Evolutionary conservation across 306 rosid species (phyloP), one percentile per base, ranked within the genome.

Genomic region (Fragaria nilgerrensis): DNA sequence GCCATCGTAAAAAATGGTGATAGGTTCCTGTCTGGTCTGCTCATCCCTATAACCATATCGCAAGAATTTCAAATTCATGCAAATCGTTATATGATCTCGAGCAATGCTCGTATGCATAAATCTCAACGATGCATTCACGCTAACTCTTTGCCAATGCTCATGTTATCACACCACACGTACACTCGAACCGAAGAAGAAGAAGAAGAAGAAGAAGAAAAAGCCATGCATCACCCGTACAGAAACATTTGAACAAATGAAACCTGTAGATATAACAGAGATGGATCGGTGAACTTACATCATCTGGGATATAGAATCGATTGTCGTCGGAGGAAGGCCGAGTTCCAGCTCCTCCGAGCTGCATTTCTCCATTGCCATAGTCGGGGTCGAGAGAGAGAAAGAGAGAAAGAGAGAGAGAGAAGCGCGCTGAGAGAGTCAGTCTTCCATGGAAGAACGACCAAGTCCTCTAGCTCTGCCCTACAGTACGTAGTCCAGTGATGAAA

Each of bases 1-100:
- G 36, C 77, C 87, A 34, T 73, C 78, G 41, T 59, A 73, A 73
- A 74, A 77, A 43, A 80, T 34, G 19, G 64, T 59, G 52, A 73
- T 66, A 4, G 80, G 72, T 13, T 77, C 68, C 10, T 48, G 75
- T 11, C 37, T 70, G 19, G 48, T 55, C 45, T 62, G 45, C 7
- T 65, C n/a, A 39, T 22, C 75, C 68, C 77, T 84, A 43, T 27
- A 41, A 37, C 17, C 19, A 78, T 49, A 52, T 58, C 41, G 0
- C 7, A 37, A 37, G 41, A 37, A 37, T 32, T 32, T 27, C 41
- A 4, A 45, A n/a, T 70, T 16, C 59, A 47, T 23, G 37, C 16
- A 62, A 59, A 61, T 11, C 67, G n/a, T 14, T 62, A 22, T 3
- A 58, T 56, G 14, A 53, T 20, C 61, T 6, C 61, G 11, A 22